Evolutionary conservation across 768 basidiomycete genomes (phyloP).

Genomic region (Agaricus sinodeliciosus): DNA sequence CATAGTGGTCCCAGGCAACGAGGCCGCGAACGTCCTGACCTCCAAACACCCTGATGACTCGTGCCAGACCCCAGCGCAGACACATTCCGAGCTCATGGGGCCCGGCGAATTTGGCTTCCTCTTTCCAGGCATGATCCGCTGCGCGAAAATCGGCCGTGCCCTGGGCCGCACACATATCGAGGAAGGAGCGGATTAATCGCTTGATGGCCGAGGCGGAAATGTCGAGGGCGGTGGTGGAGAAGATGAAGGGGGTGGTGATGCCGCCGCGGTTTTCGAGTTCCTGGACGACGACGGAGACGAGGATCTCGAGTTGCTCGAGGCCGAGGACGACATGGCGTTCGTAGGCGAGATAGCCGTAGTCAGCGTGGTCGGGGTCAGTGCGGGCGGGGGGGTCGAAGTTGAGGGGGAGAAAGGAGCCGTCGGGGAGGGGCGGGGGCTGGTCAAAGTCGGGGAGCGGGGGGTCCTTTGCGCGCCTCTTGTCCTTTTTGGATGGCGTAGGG

Average conservation of each 20-base stretch:
- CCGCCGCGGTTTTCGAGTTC: slow-evolving; percentile 72
- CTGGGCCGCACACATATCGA: slow-evolving; percentile 48
- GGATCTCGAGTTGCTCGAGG: slow-evolving; percentile 62
- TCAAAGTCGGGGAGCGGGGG: slow-evolving; percentile 23
- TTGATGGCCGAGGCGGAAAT: slow-evolving; percentile 68
- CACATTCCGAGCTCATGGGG: slow-evolving; percentile 89
- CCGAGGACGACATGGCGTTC: slow-evolving; percentile 70
- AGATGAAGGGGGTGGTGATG: slow-evolving; percentile 86
- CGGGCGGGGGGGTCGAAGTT: slow-evolving; percentile 40
- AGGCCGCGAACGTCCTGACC: slow-evolving; percentile 78
- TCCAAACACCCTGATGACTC: slow-evolving; percentile 64
- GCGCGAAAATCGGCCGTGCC: slow-evolving; percentile 24
- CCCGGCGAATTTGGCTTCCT: slow-evolving; percentile 79
- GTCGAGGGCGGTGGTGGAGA: slow-evolving; percentile 85
- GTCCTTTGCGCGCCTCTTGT: slow-evolving; percentile 43
- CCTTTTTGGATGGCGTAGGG: slow-evolving; percentile 37
- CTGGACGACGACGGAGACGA: slow-evolving; percentile 63
- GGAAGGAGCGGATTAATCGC: slow-evolving; percentile 73
- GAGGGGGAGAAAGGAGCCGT: slow-evolving; percentile 48
- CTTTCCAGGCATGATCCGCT: slow-evolving; percentile 57
- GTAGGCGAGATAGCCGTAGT: slow-evolving; percentile 72
- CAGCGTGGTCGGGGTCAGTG: slow-evolving; percentile 31
- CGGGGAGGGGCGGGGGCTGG: slow-evolving; percentile 29
- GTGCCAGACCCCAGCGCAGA: slow-evolving; percentile 85
- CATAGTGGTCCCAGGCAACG: slow-evolving; percentile 79